These are phyloP conservation scores for Ulota crispa DNA, from an alignment of 225 moss, liverwort and hornwort species.

Conservation along the genomic window DNA sequence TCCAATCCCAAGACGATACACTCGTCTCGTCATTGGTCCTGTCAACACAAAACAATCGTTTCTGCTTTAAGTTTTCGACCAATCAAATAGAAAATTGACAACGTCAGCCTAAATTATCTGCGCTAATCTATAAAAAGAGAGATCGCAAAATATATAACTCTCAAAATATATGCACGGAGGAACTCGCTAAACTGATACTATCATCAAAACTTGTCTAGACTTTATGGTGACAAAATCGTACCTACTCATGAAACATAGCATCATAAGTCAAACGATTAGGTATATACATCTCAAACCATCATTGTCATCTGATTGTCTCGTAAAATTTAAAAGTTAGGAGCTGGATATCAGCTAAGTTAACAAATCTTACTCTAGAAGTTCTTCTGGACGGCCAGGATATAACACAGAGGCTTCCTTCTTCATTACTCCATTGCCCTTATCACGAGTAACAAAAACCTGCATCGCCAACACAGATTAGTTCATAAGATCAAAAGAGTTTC, in stretches of 20 bases:
- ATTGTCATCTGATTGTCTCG: background rate
- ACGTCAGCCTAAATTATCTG: background rate
- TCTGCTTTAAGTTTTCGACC: conserved; percentile 2
- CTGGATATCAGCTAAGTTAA: background rate
- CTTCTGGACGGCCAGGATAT: conserved; percentile 66
- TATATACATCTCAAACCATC: conserved; percentile 9
- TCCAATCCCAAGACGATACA: conserved; percentile 94
- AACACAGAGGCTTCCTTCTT: conserved; percentile 82
- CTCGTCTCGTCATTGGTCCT: conserved; percentile 54
- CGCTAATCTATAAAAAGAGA: background rate
- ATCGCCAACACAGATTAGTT: conserved; percentile 17
- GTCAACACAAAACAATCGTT: conserved; percentile 19
- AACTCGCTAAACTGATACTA: background rate
- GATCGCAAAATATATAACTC: background rate
- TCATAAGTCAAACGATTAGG: background rate
- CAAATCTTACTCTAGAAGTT: conserved; percentile 46
- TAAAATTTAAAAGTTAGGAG: conserved; percentile 5
- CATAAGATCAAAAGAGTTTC: conserved; percentile 21
- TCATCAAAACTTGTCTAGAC: background rate
- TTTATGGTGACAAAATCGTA: background rate
- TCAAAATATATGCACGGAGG: background rate
- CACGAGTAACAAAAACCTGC: conserved; percentile 86
- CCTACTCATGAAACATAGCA: background rate
- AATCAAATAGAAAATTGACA: background rate
- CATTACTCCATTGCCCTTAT: conserved; percentile 65